These are phyloP conservation scores for Stachybotrys chlorohalonatus DNA, from an alignment of 2,329 filamentous ascomycete genomes.

Conservation along the genomic window DNA sequence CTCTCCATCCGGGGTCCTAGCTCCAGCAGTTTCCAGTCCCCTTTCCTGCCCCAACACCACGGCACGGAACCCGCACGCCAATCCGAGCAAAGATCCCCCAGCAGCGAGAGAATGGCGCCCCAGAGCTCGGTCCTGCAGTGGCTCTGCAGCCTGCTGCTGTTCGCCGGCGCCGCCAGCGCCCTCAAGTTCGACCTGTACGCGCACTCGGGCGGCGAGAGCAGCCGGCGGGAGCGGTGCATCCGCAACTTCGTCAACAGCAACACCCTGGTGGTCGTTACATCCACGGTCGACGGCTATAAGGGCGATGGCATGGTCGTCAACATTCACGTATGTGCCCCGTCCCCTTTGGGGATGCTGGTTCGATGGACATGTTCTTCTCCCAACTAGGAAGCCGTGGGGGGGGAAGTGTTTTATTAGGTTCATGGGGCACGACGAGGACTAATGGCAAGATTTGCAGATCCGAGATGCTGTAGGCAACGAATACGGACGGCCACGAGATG, in stretches of 20 bases:
- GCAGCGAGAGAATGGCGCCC: constrained; percentile 32
- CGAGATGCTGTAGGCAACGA: constrained; percentile 93
- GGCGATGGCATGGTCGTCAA: constrained; percentile 91
- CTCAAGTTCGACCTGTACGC: constrained; percentile 92
- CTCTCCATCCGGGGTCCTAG: constrained; percentile 9
- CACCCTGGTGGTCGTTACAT: constrained; percentile 91
- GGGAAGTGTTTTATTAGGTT: no score
- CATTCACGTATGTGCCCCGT: constrained; percentile 62
- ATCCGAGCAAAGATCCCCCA: not conserved
- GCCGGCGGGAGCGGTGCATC: constrained; percentile 78
- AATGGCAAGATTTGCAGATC: constrained; percentile 50
- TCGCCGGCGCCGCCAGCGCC: constrained; percentile 49
- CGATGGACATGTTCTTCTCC: no score
- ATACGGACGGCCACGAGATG: constrained; percentile 83
- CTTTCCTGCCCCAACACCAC: not conserved
- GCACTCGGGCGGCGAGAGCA: constrained; percentile 35
- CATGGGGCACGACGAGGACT: not conserved
- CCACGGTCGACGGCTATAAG: constrained; percentile 73
- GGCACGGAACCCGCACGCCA: not conserved
- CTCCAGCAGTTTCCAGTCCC: constrained; percentile 1
- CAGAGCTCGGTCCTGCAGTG: constrained; percentile 45
- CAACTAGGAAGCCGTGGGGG: no score
- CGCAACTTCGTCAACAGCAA: constrained; percentile 91
- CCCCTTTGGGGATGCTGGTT: no score
- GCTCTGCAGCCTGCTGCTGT: constrained; percentile 48